Base-by-base conservation (phyloP, 1,139 yeast genomes). In the Taphrina flavorubra region DNA sequence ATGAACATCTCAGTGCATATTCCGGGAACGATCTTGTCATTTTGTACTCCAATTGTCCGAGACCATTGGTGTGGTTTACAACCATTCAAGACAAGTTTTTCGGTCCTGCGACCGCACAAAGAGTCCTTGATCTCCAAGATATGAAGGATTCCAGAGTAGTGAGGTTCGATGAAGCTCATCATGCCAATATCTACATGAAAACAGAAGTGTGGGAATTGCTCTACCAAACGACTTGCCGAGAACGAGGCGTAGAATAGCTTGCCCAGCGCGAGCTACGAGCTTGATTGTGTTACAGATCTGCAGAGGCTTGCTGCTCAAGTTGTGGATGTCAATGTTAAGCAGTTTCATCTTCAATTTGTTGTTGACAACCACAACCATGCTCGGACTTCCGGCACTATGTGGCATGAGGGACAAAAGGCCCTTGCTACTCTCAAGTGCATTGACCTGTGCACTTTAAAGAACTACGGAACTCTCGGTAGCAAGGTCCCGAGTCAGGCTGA, bases 111-210 rank as follows among this genome's bases (percentile, higher is more conserved):
- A 11, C 53, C 6, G 53, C n/a, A 3, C 53, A 20, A 20, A 20
- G 53, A 49, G 53, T 49, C 8, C 47, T 44, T 2, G 47, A 44
- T 44, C 53, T 20, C 36, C 13, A 14, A n/a, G 36, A 18, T 11
- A 20, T 2, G n/a, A n/a, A 6, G 13, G 6, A 25, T 4, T 20
- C 36, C 37, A n/a, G 36, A 11, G 8, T 49, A 14, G 36, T 20
- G 36, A 16, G 53, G n/a, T 20, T 49, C 8, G 53, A 49, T 8
- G 36, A 6, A 6, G 53, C 53, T 18, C n/a, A 20, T 7, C 53
- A 49, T 49, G 53, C 53, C n/a, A n/a, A 49, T 20, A 49, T 49
- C 2, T 49, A 20, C n/a, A 10, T 49, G 36, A 49, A n/a, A n/a
- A 8, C 6, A 11, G 53, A 49, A 11, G 53, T 49, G 36, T 49